Conservation (phyloP, 2,329 filamentous ascomycete genomes). For the Pseudogymnoascus sp. region DNA sequence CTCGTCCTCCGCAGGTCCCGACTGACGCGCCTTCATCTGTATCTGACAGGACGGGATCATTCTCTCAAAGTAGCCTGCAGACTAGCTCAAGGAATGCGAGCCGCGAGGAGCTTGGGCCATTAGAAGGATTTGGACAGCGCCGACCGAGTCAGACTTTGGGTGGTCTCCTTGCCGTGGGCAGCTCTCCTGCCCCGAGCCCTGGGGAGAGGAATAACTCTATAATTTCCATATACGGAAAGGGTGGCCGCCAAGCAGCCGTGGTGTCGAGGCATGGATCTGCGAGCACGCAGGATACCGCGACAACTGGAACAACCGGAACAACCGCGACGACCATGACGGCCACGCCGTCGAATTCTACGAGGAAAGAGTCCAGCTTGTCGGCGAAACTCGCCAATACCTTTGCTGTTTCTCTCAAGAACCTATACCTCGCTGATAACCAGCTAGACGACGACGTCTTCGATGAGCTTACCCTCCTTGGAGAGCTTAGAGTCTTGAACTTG, state of each 20-base stretch:
- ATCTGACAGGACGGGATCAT: conserved; percentile 9
- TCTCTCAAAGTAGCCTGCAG: conserved; percentile 16
- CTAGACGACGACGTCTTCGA: conserved; percentile 94
- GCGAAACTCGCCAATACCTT: conserved; percentile 79
- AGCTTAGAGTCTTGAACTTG: conserved; percentile 82
- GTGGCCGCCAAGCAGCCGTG: conserved; percentile 77
- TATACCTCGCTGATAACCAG: conserved; percentile 89
- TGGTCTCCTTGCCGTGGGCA: conserved; percentile 66
- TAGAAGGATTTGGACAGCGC: conserved; percentile 57
- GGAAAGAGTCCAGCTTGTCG: conserved; percentile 87
- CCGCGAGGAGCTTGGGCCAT: conserved; percentile 66
- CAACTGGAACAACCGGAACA: conserved; percentile 19
- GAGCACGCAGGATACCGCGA: conserved; percentile 22
- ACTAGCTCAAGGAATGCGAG: conserved; percentile 55
- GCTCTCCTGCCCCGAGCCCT: conserved; percentile 56
- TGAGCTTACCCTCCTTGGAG: conserved; percentile 72
- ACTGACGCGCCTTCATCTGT: conserved; percentile 36
- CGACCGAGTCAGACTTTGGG: conserved; percentile 80
- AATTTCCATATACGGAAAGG: conserved; percentile 70
- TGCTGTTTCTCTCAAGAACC: conserved; percentile 71
- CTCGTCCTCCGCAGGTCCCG: conserved; percentile 57
- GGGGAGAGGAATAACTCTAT: conserved; percentile 73
- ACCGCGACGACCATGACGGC: conserved; percentile 33
- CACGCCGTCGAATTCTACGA: conserved; percentile 46
- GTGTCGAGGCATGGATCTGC: conserved; percentile 61